Base-by-base conservation (phyloP, 2,329 filamentous ascomycete species). In the Ceratocystis lukuohia region DNA sequence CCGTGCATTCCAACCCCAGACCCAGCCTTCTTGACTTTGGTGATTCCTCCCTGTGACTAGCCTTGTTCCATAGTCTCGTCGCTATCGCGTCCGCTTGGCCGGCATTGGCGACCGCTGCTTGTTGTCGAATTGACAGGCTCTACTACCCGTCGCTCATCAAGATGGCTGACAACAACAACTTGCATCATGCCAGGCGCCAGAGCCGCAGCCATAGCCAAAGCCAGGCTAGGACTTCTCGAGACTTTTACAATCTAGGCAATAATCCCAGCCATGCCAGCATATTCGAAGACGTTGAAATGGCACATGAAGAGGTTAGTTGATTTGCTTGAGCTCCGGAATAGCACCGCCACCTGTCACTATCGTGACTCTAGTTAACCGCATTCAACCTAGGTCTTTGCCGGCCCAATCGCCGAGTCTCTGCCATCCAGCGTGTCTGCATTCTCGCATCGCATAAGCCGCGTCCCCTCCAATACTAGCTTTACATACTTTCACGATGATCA, bases 211-310 rank as follows among this genome's bases (percentile, higher is more conserved):
- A 63, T 15, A 20, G n/a, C 37, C 37, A 62, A 12, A 20, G n/a
- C 44, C 44, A 50, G 22, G 12, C 53, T 3, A 48, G 44, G 6
- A 48, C 20, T 15, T 46, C 41, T n/a, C 37, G 15, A 8, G 63
- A 48, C 17, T 48, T 67, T 15, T 68, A 68, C 57, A 57, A 50
- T 4, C 44, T 68, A 15, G 66, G 62, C 12, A 44, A 86, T 64
- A 89, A 89, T 72, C 80, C 85, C 71, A 91, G 88, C 77, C 85
- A 82, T 75, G 80, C 86, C 45, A 96, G 90, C 76, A 87, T 96
- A 71, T 87, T 96, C 71, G 91, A 91, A 70, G 91, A 96, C 75
- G 92, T 97, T n/a, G 93, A 96, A 75, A 97, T 99, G 94, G 93
- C 94, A 22, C 91, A 95, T 64, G 90, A 96, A 74, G 93, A 97